phyloP scores from a whole-genome alignment of 805 yeast genomes.

The Yarrowia divulgata region DNA sequence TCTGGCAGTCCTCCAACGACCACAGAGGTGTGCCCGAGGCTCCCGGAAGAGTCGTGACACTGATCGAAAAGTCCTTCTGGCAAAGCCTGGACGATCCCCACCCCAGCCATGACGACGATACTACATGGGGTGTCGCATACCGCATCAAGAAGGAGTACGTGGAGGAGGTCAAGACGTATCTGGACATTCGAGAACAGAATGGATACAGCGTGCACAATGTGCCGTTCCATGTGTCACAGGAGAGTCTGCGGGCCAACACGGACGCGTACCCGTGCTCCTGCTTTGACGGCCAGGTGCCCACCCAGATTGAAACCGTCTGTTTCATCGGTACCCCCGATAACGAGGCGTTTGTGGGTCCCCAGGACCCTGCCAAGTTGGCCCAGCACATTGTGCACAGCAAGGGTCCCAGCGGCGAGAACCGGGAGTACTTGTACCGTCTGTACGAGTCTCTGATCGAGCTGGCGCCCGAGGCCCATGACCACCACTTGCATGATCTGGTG shows the following conservation, averaged over 20 bases:
- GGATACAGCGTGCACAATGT: slow-evolving; percentile 80
- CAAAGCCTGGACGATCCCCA: slow-evolving; percentile 58
- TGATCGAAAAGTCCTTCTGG: slow-evolving; percentile 63
- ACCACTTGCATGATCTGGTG: slow-evolving; percentile 54
- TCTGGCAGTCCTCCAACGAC: slow-evolving; percentile 91
- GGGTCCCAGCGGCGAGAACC: slow-evolving; percentile 87
- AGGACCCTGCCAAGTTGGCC: slow-evolving; percentile 66
- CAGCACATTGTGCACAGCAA: slow-evolving; percentile 58
- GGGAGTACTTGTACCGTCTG: slow-evolving; percentile 69
- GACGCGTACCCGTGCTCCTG: slow-evolving; percentile 28
- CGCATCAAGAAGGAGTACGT: slow-evolving; percentile 73
- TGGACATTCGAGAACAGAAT: slow-evolving; percentile 86
- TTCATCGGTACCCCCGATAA: slow-evolving; percentile 86
- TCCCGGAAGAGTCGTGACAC: slow-evolving; percentile 92
- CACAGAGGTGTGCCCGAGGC: slow-evolving; percentile 85
- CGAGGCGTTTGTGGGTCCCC: slow-evolving; percentile 87
- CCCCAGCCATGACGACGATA: slow-evolving; percentile 50
- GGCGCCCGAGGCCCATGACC: slow-evolving; percentile 53
- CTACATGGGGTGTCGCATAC: slow-evolving; percentile 82
- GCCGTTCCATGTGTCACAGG: slow-evolving; percentile 60
- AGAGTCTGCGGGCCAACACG: slow-evolving; percentile 39
- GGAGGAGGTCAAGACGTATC: slow-evolving; percentile 65
- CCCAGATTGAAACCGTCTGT: slow-evolving; percentile 62
- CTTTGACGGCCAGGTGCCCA: slow-evolving; percentile 20
- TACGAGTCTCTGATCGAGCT: slow-evolving; percentile 58